These are phyloP conservation scores for Tubosaeta sp. DNA, from an alignment of 768 basidiomycete genomes.

Conservation along the genomic window DNA sequence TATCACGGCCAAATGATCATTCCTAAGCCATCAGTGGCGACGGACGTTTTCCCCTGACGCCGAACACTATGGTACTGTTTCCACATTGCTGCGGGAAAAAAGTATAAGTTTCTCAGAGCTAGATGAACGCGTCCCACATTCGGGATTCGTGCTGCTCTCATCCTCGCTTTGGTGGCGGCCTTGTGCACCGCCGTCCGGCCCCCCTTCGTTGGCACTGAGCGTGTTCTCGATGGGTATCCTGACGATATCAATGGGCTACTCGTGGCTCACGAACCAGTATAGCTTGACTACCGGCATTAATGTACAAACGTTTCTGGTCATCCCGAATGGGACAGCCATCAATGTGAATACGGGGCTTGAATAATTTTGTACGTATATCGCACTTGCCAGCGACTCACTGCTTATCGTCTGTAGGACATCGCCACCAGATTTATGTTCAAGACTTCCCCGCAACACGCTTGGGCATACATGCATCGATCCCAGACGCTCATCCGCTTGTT, in stretches of 20 bases:
- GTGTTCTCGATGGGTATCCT: not conserved
- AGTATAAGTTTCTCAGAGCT: not conserved
- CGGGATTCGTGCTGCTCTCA: not conserved
- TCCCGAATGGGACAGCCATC: slow-evolving; percentile 38
- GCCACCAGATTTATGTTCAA: slow-evolving; percentile 53
- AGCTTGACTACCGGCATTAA: slow-evolving; percentile 55
- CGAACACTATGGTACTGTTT: too few species aligned
- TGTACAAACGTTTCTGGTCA: slow-evolving; percentile 49
- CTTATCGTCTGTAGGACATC: slow-evolving; percentile 38
- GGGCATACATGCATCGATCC: slow-evolving; percentile 38
- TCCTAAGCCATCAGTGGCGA: not conserved
- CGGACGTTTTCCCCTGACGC: not conserved
- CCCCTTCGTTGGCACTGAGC: not conserved
- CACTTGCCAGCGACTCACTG: not conserved
- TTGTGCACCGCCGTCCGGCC: not conserved
- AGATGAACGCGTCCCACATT: not conserved
- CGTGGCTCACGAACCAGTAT: slow-evolving; percentile 56
- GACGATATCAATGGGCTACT: slow-evolving; percentile 40
- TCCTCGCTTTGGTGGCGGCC: not conserved
- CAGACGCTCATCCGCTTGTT: not conserved
- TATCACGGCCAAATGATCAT: not conserved
- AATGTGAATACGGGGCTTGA: slow-evolving; percentile 41
- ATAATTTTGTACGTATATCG: slow-evolving; percentile 44
- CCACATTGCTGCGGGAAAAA: too few species aligned
- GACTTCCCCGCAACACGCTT: slow-evolving; percentile 52